Percentiles rank a stretch among this genome's conserved stretches.
Conservation (phyloP, 108 stramenopile species). For the Pseudonitzschia delicatissima region DNA sequence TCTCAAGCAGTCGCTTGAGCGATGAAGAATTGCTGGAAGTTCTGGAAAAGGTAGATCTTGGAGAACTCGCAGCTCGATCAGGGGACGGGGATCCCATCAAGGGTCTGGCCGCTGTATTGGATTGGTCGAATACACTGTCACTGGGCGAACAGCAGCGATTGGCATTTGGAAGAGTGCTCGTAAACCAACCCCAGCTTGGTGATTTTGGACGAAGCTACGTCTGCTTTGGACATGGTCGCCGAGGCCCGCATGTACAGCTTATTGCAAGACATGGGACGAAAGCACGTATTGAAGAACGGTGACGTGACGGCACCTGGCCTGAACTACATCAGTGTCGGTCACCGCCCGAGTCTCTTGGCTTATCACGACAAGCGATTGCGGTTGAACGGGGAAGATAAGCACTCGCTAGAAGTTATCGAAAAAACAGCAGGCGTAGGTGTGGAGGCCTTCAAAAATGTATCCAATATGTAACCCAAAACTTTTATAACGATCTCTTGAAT, state of each 20-base stretch:
- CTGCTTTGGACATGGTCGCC: constrained; percentile 42
- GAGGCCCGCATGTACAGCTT: constrained; percentile 88
- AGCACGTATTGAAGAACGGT: constrained; percentile 25
- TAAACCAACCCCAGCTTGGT: constrained; percentile 76
- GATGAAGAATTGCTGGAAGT: constrained; percentile 36
- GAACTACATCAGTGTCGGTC: constrained; percentile 91
- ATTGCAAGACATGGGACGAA: constrained; percentile 64
- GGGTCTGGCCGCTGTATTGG: constrained; percentile 53
- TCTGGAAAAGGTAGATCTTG: constrained; percentile 57
- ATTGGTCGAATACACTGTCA: constrained; percentile 84
- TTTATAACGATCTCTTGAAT: background rate
- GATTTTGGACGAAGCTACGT: constrained; percentile 75
- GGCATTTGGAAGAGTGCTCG: constrained; percentile 81
- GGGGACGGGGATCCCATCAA: constrained; percentile 59
- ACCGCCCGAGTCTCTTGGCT: constrained; percentile 82
- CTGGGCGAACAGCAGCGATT: constrained; percentile 90
- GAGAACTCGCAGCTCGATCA: constrained; percentile 50
- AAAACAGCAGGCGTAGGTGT: constrained; percentile 15
- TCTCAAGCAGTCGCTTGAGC: constrained; percentile 41
- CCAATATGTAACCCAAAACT: constrained; percentile 13
- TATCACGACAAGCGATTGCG: constrained; percentile 85
- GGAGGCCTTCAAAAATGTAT: constrained; percentile 11
- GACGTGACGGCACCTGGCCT: constrained; percentile 60
- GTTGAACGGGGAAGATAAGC: constrained; percentile 41
- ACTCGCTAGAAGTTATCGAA: constrained; percentile 27